Base-by-base conservation (phyloP, 371 early-diverging fungal genomes). In the Mucor plumbeus region DNA sequence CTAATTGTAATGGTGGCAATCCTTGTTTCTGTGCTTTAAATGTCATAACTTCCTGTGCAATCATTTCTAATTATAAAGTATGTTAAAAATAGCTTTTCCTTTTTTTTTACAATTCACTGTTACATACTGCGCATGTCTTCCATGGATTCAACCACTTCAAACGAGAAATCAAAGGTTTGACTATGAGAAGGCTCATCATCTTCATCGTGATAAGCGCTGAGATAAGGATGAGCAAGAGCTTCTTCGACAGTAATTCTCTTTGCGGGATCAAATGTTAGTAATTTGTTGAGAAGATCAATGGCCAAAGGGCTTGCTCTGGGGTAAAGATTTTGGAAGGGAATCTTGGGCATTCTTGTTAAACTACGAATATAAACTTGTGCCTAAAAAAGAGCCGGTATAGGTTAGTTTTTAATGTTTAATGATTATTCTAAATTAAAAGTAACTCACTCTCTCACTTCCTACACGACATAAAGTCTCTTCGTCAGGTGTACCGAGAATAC, bases 401-500 rank as follows among this genome's bases (percentile, higher is more conserved):
- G 26, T 54, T 19, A 54, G 54, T 33, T 53, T 4, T 54, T 14
- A 13, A 5, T 31, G 31, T 31, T 4, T 33, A 7, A 54, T 13
- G 0, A 7, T 2, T 33, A 26, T 15, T 26, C 14, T 59, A 7
- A 2, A 19, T 47, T n/a, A 4, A 4, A 44, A 1, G 3, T 35
- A 35, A 50, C 59, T 71, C 71, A 79, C 93, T 72, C 94, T 81
- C 60, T 92, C 92, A 75, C 91, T 91, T 31, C 89, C 89, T 61
- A 99, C 92, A 40, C 95, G 87, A 53, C 87, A 75, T 67, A 99
- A 82, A 3, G 96, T 95, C 14, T 91, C 95, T 72, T 96, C 97
- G 69, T 94, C 95, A 19, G 99, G 99, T 2, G 99, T 99, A 50
- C 99, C 99, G 39, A 99, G 85, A 39, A 97, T 94, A 67, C 89